phyloP scores from a whole-genome alignment of 2,329 filamentous ascomycete genomes.

The Anthostomella pinea region DNA sequence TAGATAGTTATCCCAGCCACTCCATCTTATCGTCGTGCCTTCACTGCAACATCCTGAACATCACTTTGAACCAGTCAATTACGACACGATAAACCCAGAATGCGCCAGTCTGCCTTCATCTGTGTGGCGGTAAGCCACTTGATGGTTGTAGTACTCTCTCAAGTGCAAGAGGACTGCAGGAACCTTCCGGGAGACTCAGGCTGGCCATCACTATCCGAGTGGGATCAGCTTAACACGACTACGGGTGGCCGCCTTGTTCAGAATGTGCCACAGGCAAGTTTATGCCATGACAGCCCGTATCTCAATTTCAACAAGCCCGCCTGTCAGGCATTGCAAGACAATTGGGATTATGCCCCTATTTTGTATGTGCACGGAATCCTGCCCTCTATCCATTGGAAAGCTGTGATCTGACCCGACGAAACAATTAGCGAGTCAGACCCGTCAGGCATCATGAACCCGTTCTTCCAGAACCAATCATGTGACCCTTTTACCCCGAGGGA shows the following conservation, averaged over 20 bases:
- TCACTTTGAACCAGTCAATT: no score
- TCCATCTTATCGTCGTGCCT: no score
- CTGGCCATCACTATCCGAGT: neutral
- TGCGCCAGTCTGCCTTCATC: no score
- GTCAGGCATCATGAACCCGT: constrained; percentile 4
- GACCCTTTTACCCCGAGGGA: constrained; percentile 38
- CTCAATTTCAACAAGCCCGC: neutral
- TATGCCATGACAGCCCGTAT: constrained; percentile 3
- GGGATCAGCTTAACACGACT: constrained; percentile 4
- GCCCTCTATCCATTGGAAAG: neutral
- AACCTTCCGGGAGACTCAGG: constrained; percentile 1
- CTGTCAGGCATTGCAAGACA: neutral
- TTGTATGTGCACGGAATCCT: neutral
- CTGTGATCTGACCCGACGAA: no score
- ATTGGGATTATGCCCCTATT: neutral
- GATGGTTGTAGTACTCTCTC: no score
- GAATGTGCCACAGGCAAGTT: constrained; percentile 1
- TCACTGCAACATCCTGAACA: no score
- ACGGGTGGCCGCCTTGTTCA: constrained; percentile 3
- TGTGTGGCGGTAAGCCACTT: no score
- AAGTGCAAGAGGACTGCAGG: no score
- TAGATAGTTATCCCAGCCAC: no score
- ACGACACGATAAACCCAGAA: no score
- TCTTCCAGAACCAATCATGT: constrained; percentile 26
- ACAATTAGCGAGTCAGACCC: no score